Conservation (phyloP, 139 green algal genomes). For the Medakamo hakoo region DNA sequence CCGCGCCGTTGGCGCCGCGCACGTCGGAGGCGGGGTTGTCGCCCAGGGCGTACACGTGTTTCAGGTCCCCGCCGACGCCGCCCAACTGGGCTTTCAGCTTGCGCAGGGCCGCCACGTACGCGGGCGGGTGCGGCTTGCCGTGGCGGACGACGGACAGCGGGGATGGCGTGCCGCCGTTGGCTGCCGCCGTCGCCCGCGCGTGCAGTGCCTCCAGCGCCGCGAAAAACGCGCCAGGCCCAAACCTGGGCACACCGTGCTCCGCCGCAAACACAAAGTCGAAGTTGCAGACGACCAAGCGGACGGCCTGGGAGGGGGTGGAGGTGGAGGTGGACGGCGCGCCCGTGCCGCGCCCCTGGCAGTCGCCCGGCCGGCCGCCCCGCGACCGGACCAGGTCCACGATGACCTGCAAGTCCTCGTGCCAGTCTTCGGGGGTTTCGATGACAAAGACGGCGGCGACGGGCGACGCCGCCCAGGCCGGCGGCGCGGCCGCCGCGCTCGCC, state of each 20-base stretch:
- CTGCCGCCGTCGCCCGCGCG: neutral
- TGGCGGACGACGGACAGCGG: slow-evolving; percentile 3
- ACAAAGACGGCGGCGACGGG: slow-evolving; percentile 16
- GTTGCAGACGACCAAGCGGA: neutral
- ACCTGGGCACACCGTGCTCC: neutral
- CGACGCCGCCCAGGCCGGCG: slow-evolving; percentile 4
- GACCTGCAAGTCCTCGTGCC: slow-evolving; percentile 19
- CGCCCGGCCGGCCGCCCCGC: too few relatives aligned
- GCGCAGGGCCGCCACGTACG: neutral
- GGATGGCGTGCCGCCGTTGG: too few relatives aligned
- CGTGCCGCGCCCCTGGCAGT: neutral
- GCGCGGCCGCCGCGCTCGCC: neutral
- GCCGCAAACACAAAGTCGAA: slow-evolving; percentile 1
- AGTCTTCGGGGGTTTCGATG: slow-evolving; percentile 14
- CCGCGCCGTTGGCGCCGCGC: slow-evolving; percentile 43
- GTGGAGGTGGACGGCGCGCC: neutral
- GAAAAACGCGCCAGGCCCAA: neutral
- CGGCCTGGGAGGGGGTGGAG: neutral
- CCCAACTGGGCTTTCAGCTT: neutral
- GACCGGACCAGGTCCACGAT: slow-evolving; percentile 17
- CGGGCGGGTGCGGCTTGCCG: slow-evolving; percentile 6
- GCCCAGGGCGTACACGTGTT: slow-evolving; percentile 50
- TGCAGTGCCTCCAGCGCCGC: neutral
- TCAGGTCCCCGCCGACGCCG: neutral
- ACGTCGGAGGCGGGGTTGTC: slow-evolving; percentile 71